Conservation (phyloP, 805 yeast genomes). For the Kluyveromyces lactis region DNA sequence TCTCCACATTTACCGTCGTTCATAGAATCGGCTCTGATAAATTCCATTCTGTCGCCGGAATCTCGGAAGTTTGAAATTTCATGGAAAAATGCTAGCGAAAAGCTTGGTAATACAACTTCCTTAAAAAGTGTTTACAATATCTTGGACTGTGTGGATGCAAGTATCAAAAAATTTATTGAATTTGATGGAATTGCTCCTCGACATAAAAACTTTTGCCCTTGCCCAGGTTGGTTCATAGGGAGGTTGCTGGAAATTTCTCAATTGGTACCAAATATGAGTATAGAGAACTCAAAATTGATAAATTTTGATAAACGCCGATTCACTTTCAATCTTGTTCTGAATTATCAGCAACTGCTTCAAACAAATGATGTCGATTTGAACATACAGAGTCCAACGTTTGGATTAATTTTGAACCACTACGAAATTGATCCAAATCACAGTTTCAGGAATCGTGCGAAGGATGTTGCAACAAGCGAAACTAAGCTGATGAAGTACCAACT, state of each 20-base stretch:
- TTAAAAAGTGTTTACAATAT: conserved; percentile 25
- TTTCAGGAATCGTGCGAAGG: conserved; percentile 27
- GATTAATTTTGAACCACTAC: conserved; percentile 17
- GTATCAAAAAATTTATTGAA: conserved; percentile 25
- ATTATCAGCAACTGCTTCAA: conserved; percentile 39
- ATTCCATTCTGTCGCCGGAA: conserved; percentile 74
- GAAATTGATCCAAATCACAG: conserved; percentile 25
- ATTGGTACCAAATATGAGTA: conserved; percentile 70
- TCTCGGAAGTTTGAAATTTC: conserved; percentile 57
- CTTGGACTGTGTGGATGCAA: conserved; percentile 16
- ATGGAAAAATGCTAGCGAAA: conserved; percentile 55
- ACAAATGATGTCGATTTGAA: conserved; percentile 8
- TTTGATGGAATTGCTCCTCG: conserved; percentile 28
- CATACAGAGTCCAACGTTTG: conserved; percentile 11
- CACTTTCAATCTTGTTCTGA: conserved; percentile 51
- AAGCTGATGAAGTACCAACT: conserved; percentile 31
- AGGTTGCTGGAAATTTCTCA: conserved; percentile 69
- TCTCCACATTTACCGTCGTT: conserved; percentile 68
- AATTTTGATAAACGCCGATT: conserved; percentile 82
- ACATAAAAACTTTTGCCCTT: conserved; percentile 55
- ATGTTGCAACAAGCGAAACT: conserved; percentile 37
- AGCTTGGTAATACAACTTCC: conserved; percentile 13
- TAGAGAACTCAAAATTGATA: conserved; percentile 53
- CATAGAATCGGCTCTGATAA: conserved; percentile 68
- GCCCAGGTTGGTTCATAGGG: conserved; percentile 87